Base-by-base conservation (phyloP, 2,329 filamentous ascomycete genomes). In the Stagonosporopsis tanaceti region DNA sequence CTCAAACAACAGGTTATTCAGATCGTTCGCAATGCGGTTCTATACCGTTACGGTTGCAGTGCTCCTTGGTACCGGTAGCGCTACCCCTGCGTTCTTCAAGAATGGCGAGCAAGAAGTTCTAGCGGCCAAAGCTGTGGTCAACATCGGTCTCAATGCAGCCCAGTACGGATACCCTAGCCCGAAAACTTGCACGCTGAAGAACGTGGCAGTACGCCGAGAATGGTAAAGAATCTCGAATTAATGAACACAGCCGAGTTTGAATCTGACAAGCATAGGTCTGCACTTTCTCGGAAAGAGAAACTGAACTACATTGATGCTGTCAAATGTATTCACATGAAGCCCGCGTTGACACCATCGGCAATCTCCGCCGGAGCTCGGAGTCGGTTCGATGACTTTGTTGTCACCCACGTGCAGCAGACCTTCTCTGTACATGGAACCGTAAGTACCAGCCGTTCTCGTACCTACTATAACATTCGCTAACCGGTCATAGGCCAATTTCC, bases 121-220 rank as follows among this genome's bases (percentile, higher is more conserved):
- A 24, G 75, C 75, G 30, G 70, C 68, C 6, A 60, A 69, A 25
- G 75, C 70, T 15, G 59, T 76, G 12, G 45, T 70, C 37, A 77
- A 75, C 42, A 66, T 78, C 14, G 71, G 66, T 2, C 46, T 67
- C 11, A 64, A 75, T 40, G 53, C 69, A 20, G 53, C 53, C 6
- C 4, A 47, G 12, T 57, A 71, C 20, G 71, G 71, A 20, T 65
- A 64, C 37, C 65, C 64, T 3, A 59, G 56, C 34, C 32, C 63
- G 6, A 30, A 58, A 7, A 68, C 60, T 17, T 80, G 78, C 55
- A 78, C 68, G 2, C 52, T 78, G 28, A 56, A 72, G 6, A 81
- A 78, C 55, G 74, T 73, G 1, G 68, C 68, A 4, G 64, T 80
- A 3, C 72, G 80, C 34, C 68, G 70, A 60, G 80, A 82, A 70